A percentile compares a stretch with the other conserved stretches of the same genome.
Evolutionary conservation across 164 flowering plant species (phyloP).

Genomic region (Magnolia sinica): DNA sequence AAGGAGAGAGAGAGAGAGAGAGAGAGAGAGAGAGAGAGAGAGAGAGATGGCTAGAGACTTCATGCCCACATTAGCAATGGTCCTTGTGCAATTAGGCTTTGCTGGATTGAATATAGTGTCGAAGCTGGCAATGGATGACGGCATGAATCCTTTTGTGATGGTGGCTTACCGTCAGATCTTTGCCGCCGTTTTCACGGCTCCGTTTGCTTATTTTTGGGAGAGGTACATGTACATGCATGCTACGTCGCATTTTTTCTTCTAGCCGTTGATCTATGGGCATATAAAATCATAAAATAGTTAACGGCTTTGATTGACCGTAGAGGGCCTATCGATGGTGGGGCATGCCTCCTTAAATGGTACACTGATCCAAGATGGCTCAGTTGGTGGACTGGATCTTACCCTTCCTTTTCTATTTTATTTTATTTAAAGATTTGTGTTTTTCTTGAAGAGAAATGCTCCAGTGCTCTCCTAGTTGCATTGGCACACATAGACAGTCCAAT

Average conservation of each 20-base stretch:
- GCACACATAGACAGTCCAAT: too few relatives aligned
- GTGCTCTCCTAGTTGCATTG: too few relatives aligned
- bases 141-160: slow-evolving; percentile 68
- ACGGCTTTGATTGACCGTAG: too few relatives aligned
- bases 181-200: slow-evolving; percentile 45
- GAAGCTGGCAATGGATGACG: slow-evolving; percentile 65
- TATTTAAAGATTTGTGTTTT: too few relatives aligned
- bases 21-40: slow-evolving; percentile 1
- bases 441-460: too few relatives aligned
- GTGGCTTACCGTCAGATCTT: slow-evolving; percentile 67
- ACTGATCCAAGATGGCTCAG: too few relatives aligned
- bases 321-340: too few relatives aligned
- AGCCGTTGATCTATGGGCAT: too few relatives aligned
- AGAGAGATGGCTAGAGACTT: slow-evolving; percentile 19
- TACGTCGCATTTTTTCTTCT: neutral
- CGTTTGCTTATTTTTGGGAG: slow-evolving; percentile 59
- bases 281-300: too few relatives aligned
- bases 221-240: slow-evolving; percentile 32
- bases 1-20: neutral
- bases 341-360: too few relatives aligned
- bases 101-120: slow-evolving; percentile 62
- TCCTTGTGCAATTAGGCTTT: slow-evolving; percentile 50
- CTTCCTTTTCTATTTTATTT: too few relatives aligned
- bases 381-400: too few relatives aligned
- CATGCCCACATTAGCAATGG: slow-evolving; percentile 59